Percentiles rank a stretch among this genome's conserved stretches.
phyloP scores from a whole-genome alignment of 2,329 filamentous ascomycete genomes.

The Paecilomyces formosus region DNA sequence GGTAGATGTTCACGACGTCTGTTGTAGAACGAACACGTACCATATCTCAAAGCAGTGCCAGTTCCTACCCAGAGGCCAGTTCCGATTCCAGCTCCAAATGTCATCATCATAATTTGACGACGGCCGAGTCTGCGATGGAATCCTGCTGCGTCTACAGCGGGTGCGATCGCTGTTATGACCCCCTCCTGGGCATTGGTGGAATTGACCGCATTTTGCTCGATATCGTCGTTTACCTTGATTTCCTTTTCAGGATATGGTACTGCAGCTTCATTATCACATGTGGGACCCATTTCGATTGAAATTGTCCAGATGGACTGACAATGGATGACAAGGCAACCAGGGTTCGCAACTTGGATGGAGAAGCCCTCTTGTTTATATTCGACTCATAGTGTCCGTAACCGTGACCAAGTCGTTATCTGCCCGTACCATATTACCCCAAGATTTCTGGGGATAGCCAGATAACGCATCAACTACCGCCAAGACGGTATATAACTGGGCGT shows the following conservation, averaged over 20 bases:
- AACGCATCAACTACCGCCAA: background rate
- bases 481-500: background rate
- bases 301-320: background rate
- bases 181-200: background rate
- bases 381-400: background rate
- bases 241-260: background rate
- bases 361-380: background rate
- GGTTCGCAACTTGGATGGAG: too few relatives aligned
- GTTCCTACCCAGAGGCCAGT: slow-evolving; percentile 30
- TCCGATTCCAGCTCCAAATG: slow-evolving; percentile 28
- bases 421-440: background rate
- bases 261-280: background rate
- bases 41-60: slow-evolving; percentile 25
- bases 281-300: background rate
- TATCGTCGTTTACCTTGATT: background rate
- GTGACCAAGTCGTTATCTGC: background rate
- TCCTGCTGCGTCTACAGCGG: slow-evolving; percentile 12
- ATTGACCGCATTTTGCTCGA: background rate
- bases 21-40: too few relatives aligned
- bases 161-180: background rate
- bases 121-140: slow-evolving; percentile 23
- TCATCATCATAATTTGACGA: slow-evolving; percentile 33
- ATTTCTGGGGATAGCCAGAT: background rate
- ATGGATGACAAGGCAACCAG: too few relatives aligned
- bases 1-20: background rate